Conservation (phyloP, 176 grass and related monocot species). For the Eleusine coracana region DNA sequence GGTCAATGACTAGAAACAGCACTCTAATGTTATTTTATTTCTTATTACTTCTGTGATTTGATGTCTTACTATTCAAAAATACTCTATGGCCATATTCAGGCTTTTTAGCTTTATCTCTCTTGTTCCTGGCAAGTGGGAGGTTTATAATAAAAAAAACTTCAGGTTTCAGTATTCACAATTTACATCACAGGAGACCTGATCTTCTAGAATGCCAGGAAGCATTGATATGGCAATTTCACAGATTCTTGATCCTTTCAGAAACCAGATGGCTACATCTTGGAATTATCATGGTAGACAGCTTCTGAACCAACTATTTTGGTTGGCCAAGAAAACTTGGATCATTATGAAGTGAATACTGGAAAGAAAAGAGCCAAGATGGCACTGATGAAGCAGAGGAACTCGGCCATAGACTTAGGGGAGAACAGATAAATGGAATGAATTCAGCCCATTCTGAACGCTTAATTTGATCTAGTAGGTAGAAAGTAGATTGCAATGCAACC, state of each 20-base stretch:
- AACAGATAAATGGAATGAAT: background rate
- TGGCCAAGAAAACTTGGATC: background rate
- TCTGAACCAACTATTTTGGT: conserved; percentile 16
- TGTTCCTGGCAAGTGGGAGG: background rate
- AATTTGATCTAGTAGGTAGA: conserved; percentile 1
- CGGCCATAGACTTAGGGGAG: background rate
- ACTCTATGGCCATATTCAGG: conserved; percentile 29
- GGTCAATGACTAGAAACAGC: background rate
- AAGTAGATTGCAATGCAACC: background rate
- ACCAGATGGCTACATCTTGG: background rate
- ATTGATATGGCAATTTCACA: conserved; percentile 30
- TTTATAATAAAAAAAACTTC: conserved; percentile 5
- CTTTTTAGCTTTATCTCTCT: conserved; percentile 1
- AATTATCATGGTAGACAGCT: background rate
- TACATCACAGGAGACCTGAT: background rate
- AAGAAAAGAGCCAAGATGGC: background rate
- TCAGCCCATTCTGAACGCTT: background rate
- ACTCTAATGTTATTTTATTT: conserved; percentile 11
- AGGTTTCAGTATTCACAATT: conserved; percentile 13
- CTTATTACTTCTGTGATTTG: background rate
- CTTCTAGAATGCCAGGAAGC: background rate
- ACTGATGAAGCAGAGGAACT: background rate
- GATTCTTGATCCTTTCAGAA: conserved; percentile 16
- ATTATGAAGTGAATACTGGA: background rate
- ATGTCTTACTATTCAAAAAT: conserved; percentile 12